Base-by-base conservation (phyloP, 1,284 basidiomycete species). In the Ganoderma meredithae region DNA sequence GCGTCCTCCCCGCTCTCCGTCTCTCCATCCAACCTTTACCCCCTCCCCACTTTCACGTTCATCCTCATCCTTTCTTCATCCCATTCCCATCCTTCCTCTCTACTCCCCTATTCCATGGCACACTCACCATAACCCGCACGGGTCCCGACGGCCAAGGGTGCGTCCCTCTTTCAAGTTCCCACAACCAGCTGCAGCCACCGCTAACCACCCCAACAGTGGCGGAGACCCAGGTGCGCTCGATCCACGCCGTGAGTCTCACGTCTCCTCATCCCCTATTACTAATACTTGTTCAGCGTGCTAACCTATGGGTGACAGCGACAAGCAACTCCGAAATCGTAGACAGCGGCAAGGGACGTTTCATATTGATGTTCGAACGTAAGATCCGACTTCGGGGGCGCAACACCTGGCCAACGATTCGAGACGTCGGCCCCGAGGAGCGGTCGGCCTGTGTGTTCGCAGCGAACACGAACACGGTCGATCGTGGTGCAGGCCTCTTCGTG, bases 401-500 rank as follows among this genome's bases (percentile, higher is more conserved):
- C 53, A 60, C 6, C 12, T 47, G 60, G 33, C 53, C 53, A 25
- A 39, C 44, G 65, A 62, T 62, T 66, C 65, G 63, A 66, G 61
- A 66, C 65, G 22, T 60, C 59, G 63, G 65, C 33, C 65, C 61
- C 65, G 65, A 63, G 64, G 64, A 52, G 33, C 59, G 64, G 64
- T 55, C 59, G 64, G 22, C 59, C 64, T 13, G 31, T 22, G 44
- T 3, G 27, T 31, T 31, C 27, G 27, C 25, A 10, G 3, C 9
- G 47, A 22, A 4, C 60, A 44, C 60, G 64, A 22, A 4, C 60
- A 60, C 60, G 64, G 64, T 61, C 64, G 59, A 15, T 65, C 64
- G 44, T 53, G 47, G 64, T 60, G 63, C 63, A 64, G 63, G 67
- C 67, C 63, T 68, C 67, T 68, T 62, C 67, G 67, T 68, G 63